These are phyloP conservation scores for Cryptosporidium sp. DNA, from an alignment of 169 alveolate species.

Conservation along the genomic window DNA sequence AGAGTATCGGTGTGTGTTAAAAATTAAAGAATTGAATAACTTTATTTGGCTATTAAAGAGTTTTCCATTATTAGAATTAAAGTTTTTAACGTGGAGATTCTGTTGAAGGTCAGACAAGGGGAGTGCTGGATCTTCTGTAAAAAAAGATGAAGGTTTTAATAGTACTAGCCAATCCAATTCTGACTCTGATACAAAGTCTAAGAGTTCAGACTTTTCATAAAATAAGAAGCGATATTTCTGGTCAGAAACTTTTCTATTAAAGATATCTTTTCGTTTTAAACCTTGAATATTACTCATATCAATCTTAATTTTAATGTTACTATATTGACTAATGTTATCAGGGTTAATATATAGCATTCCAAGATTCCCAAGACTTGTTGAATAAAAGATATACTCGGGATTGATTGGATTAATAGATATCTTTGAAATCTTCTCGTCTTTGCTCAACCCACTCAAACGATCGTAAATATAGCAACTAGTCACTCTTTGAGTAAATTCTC, in stretches of 20 bases:
- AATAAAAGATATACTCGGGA: slow-evolving; percentile 19
- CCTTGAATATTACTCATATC: neutral
- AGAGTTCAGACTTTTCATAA: neutral
- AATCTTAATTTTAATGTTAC: neutral
- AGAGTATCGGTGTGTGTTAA: neutral
- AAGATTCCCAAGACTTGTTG: slow-evolving; percentile 13
- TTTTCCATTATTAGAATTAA: neutral
- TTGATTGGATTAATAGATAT: slow-evolving; percentile 19
- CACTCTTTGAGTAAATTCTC: neutral
- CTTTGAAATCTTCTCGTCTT: slow-evolving; percentile 25
- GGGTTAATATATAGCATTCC: slow-evolving; percentile 52
- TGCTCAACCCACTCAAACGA: neutral
- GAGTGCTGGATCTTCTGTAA: neutral
- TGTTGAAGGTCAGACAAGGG: neutral
- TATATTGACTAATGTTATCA: slow-evolving; percentile 22
- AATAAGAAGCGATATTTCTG: neutral
- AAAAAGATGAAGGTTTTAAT: neutral
- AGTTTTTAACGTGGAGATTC: neutral
- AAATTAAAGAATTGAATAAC: neutral
- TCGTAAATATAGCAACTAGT: neutral
- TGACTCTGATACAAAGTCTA: neutral
- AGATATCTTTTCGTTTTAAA: neutral
- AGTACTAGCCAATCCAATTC: neutral
- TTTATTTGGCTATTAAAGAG: slow-evolving; percentile 13
- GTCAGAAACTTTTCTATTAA: neutral